These are phyloP conservation scores for Hypoxylon sp. DNA, from an alignment of 2,329 filamentous ascomycete species.

Conservation along the genomic window DNA sequence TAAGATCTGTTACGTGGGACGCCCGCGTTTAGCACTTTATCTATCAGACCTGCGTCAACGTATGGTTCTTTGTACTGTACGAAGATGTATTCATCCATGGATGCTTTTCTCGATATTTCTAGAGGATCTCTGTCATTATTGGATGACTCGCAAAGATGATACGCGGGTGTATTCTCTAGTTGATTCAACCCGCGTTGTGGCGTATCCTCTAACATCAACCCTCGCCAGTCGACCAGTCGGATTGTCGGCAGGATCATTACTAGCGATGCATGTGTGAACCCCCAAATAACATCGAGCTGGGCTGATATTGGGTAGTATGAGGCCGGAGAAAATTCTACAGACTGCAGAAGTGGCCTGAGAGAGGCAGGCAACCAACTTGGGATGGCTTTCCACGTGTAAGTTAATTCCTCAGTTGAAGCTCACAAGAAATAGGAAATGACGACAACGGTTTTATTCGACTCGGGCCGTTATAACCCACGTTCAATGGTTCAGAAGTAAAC, in stretches of 20 bases:
- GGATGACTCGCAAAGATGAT: conserved; percentile 1
- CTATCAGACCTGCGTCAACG: conserved; percentile 20
- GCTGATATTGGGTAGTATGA: conserved; percentile 32
- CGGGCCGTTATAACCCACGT: conserved; percentile 42
- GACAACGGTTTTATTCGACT: conserved; percentile 29
- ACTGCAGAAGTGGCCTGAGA: conserved; percentile 15
- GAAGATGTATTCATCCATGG: conserved; percentile 43
- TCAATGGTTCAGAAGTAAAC: conserved; percentile 18
- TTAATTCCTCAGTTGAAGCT: conserved; percentile 25
- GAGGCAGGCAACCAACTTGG: conserved; percentile 30
- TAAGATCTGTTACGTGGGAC: conserved; percentile 37
- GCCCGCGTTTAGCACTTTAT: conserved; percentile 39
- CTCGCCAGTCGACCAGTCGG: conserved; percentile 26
- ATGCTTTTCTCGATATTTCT: conserved; percentile 31
- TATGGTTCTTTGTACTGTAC: conserved; percentile 37
- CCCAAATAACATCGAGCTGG: conserved; percentile 27
- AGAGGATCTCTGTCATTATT: conserved; percentile 12
- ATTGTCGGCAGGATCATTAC: conserved; percentile 33
- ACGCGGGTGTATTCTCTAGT: conserved; percentile 12
- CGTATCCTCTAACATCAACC: conserved; percentile 12
- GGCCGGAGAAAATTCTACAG: conserved; percentile 24
- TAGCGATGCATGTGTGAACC: conserved; percentile 26
- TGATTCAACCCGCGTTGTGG: conserved; percentile 15
- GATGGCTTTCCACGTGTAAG: conserved; percentile 34
- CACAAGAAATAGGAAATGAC: conserved; percentile 10